Evolutionary conservation across 768 basidiomycete species (phyloP), one percentile per base, ranked within the genome.

Genomic region (Kondoa malvinella): DNA sequence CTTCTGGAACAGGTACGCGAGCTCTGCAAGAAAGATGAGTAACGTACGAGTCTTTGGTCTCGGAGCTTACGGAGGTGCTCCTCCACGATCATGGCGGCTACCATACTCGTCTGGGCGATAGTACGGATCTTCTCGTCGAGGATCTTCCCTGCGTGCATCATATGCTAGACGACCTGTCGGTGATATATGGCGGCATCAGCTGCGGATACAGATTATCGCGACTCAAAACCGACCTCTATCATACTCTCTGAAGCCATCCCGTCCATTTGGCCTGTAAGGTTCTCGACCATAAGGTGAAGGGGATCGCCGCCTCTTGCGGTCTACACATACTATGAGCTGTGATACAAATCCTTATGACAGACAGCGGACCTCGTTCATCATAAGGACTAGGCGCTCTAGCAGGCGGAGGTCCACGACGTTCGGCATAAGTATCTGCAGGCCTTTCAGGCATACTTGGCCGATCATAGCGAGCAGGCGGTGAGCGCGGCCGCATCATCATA

Each of bases 1-100:
- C 56, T 26, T 70, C 29, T 0, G 73, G 73, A 14, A 70, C 65
- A 60, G 70, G 66, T n/a, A 68, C 34, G 0, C 17, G n/a, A 3
- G 33, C 27, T 3, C 67, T 50, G 17, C 60, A 63, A 65, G 8
- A 30, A 1, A 15, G 8, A 40, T 27, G 27, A n/a, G 2, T 15
- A 57, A 14, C 17, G 30, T 27, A 25, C 21, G 0, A 2, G 31
- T 21, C 27, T 2, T 21, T 12, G 59, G 17, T 29, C 1, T 4
- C 0, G 31, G 15, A 56, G n/a, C 8, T 50, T 21, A 8, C 21
- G 40, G 40, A 50, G 8, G 21, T 8, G 12, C 21, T 8, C 40
- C 40, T 50, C 40, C 40, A 8, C 40, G 8, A 8, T 50, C 40
- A 50, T 50, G 12, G 21, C 40, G 40, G 21, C 21, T 8, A 50